phyloP scores from a whole-genome alignment of 1,284 basidiomycete genomes.

The Boletellus deceptivus region DNA sequence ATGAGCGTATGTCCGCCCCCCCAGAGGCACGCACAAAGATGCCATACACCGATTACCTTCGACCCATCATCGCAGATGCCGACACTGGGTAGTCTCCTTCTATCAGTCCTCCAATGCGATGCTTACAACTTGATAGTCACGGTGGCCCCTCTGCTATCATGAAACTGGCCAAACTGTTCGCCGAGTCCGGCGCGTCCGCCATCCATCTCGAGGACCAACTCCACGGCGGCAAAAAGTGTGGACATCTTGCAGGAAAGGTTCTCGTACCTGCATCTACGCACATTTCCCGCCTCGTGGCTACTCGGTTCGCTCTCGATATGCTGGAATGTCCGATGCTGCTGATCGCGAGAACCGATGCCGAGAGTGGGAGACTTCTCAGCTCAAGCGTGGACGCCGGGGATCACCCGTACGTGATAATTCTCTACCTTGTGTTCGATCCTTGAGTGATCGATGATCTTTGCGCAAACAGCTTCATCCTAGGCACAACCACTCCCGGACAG shows the following conservation, averaged over 20 bases:
- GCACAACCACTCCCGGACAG: slow-evolving; percentile 58
- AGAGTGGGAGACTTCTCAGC: slow-evolving; percentile 84
- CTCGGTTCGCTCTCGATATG: slow-evolving; percentile 87
- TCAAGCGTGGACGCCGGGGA: slow-evolving; percentile 81
- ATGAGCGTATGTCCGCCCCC: slow-evolving; percentile 73
- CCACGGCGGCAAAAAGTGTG: slow-evolving; percentile 92
- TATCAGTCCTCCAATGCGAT: not conserved
- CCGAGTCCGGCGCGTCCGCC: slow-evolving; percentile 87
- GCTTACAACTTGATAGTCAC: slow-evolving; percentile 50
- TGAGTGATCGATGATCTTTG: slow-evolving; percentile 6
- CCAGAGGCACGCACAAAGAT: slow-evolving; percentile 64
- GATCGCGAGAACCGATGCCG: slow-evolving; percentile 90
- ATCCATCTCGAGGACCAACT: slow-evolving; percentile 93
- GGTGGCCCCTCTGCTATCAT: slow-evolving; percentile 94
- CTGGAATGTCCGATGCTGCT: slow-evolving; percentile 85
- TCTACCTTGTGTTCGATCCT: slow-evolving; percentile 18
- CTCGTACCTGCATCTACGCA: slow-evolving; percentile 88
- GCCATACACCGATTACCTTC: slow-evolving; percentile 83
- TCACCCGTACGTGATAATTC: slow-evolving; percentile 36
- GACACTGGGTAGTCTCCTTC: slow-evolving; percentile 74
- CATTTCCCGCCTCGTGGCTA: slow-evolving; percentile 76
- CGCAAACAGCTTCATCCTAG: slow-evolving; percentile 65
- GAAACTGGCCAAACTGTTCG: slow-evolving; percentile 93
- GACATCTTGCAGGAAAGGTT: slow-evolving; percentile 92
- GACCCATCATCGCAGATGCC: slow-evolving; percentile 92